Evolutionary conservation across 78 protist species (phyloP), one percentile per base, ranked within the genome.

Genomic region (Cavenderia fasciculata): DNA sequence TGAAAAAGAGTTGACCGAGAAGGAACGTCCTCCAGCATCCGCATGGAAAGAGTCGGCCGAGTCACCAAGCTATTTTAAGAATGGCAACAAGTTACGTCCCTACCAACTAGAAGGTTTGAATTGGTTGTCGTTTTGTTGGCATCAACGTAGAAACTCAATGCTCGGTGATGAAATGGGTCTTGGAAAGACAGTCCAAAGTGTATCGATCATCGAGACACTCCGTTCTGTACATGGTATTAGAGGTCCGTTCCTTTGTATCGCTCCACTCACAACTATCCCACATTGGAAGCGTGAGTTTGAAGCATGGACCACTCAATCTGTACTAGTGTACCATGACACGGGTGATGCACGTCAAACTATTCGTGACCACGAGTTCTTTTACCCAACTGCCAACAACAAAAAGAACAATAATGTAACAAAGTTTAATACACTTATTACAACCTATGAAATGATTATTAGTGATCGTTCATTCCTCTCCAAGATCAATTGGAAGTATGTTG

Each of bases 91-190:
- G n/a, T 36, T 71, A 18, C 86, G 95, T 61, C 68, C 69, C 0
- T 82, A 73, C 44, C 88, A 78, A 86, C 21, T 95, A 6, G 97
- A 92, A 43, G 98, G 98, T 14, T 44, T 97, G 66, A 95, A 92
- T 49, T 97, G 98, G 98, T 92, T 97, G 44, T 38, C 52, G 1
- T 84, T 56, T 34, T 75, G 90, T 43, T 95, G 86, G 82, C 40
- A 44, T 33, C 36, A 63, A 10, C 33, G 51, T 2, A 86, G 75
- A 8, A 70, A 86, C 21, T 74, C 93, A 2, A 96, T 95, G 23
- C 75, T 96, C 0, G 98, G 96, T 19, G 99, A 97, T 41, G 98
- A 97, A 57, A 97, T 97, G 97, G 97, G 97, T 10, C 88, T 96
- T 0, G 97, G 97, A 8, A 96, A 96, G 75, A 95, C 97, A 0